phyloP scores from a whole-genome alignment of 371 early-diverging fungal genomes.

The Lichtheimia corymbifera region DNA sequence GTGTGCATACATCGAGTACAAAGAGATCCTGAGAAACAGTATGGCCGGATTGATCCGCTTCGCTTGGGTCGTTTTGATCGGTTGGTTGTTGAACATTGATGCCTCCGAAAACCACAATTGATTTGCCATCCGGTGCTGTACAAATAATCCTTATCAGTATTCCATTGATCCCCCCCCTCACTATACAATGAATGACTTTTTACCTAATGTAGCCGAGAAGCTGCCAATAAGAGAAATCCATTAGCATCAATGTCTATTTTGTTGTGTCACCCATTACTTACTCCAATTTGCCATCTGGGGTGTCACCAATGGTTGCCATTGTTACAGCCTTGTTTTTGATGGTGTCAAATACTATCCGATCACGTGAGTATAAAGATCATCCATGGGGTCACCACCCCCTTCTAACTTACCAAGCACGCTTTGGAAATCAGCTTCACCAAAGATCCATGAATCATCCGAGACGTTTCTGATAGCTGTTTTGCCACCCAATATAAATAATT shows the following conservation, averaged over 20 bases:
- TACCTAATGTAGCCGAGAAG: conserved; percentile 37
- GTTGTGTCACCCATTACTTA: conserved; percentile 14
- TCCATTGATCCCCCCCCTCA: neutral
- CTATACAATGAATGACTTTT: neutral
- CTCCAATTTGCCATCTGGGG: conserved; percentile 23
- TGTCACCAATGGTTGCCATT: conserved; percentile 44
- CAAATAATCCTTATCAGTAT: neutral
- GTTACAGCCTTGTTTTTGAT: conserved; percentile 28
- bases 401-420: conserved; percentile 39
- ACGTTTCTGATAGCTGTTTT: conserved; percentile 19
- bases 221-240: conserved; percentile 11
- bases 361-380: too few relatives aligned
- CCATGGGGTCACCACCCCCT: too few relatives aligned
- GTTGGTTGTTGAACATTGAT: neutral
- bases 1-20: conserved; percentile 40
- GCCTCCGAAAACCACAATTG: conserved; percentile 46
- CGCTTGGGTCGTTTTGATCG: neutral
- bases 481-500: conserved; percentile 47
- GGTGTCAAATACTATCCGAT: conserved; percentile 34
- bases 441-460: conserved; percentile 14
- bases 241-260: neutral
- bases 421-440: conserved; percentile 29
- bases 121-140: conserved; percentile 40
- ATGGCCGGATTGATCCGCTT: too few relatives aligned
- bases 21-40: conserved; percentile 25